Percentiles rank a stretch among this genome's conserved stretches.
Evolutionary conservation across 2,329 filamentous ascomycete genomes (phyloP).

Genomic region (Periconia macrospinosa): DNA sequence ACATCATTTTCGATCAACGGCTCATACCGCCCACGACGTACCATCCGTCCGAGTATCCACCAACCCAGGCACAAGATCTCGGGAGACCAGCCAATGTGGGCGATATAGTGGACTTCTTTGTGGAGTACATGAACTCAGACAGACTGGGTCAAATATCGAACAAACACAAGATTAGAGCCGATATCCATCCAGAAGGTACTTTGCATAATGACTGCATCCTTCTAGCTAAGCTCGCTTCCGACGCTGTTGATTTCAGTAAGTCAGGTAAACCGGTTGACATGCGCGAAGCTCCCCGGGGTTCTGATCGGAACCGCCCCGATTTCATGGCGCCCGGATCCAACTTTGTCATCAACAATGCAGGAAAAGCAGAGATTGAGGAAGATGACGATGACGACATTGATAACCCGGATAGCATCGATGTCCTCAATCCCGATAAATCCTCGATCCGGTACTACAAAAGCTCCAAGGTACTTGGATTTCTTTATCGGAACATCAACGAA

Average conservation of each 20-base stretch:
- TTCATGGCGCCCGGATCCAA: conserved; percentile 56
- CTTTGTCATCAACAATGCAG: conserved; percentile 37
- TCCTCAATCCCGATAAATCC: conserved; percentile 47
- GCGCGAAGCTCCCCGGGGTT: conserved; percentile 15
- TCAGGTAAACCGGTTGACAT: conserved; percentile 25
- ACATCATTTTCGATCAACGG: conserved; percentile 71
- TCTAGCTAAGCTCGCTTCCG: conserved; percentile 43
- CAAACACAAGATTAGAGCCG: conserved; percentile 46
- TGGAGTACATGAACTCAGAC: conserved; percentile 54
- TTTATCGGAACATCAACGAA: conserved; percentile 77
- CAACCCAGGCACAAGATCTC: conserved; percentile 60
- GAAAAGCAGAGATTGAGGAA: conserved; percentile 25
- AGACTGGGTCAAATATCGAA: conserved; percentile 47
- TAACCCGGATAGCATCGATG: conserved; percentile 33
- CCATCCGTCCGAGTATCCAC: conserved; percentile 71
- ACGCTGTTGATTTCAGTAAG: conserved; percentile 36
- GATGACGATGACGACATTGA: conserved; percentile 37
- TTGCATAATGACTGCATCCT: conserved; percentile 34
- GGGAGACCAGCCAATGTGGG: conserved; percentile 58
- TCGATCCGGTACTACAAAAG: conserved; percentile 65
- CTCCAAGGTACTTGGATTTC: conserved; percentile 66
- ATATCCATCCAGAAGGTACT: conserved; percentile 36
- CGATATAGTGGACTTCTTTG: conserved; percentile 80
- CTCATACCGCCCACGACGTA: conserved; percentile 52
- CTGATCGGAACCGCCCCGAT: conserved; percentile 47